Evolutionary conservation across 2,329 filamentous ascomycete genomes (phyloP).

Genomic region (Drechslerella dactyloides): DNA sequence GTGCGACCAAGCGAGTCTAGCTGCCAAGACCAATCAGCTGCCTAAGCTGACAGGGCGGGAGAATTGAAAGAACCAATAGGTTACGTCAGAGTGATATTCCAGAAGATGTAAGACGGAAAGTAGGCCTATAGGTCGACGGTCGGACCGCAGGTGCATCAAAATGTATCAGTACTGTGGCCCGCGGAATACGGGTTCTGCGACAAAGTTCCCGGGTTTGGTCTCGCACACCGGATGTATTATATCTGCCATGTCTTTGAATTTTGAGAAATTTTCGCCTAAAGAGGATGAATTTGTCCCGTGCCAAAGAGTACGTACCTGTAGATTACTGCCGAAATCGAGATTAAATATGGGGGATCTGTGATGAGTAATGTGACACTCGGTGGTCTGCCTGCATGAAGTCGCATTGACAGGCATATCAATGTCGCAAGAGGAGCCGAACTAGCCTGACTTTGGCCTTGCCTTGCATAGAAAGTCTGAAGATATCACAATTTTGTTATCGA

Average conservation of each 20-base stretch:
- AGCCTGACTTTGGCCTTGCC: neutral
- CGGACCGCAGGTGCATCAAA: conserved; percentile 7
- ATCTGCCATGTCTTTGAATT: too few species aligned
- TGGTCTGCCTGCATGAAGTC: neutral
- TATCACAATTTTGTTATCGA: too few species aligned
- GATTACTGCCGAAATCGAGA: conserved; percentile 16
- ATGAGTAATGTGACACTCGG: neutral
- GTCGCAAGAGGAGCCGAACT: neutral
- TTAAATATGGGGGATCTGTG: conserved; percentile 23
- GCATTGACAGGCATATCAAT: neutral
- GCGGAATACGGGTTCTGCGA: too few species aligned
- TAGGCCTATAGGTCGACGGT: too few species aligned
- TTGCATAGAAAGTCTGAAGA: too few species aligned
- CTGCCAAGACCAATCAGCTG: conserved; percentile 41
- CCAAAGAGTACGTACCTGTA: neutral
- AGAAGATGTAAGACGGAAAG: conserved; percentile 42
- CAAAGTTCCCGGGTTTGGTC: too few species aligned
- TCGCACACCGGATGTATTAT: too few species aligned
- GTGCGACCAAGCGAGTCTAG: conserved; percentile 47
- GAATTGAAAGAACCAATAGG: conserved; percentile 27
- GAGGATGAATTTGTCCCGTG: neutral
- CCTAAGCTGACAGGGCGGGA: conserved; percentile 46
- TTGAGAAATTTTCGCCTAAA: neutral
- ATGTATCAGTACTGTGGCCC: conserved; percentile 2
- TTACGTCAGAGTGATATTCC: conserved; percentile 40